Evolutionary conservation across 352 stramenopile species (phyloP), one percentile per base, ranked within the genome.

Genomic region (Globisporangium canariense): DNA sequence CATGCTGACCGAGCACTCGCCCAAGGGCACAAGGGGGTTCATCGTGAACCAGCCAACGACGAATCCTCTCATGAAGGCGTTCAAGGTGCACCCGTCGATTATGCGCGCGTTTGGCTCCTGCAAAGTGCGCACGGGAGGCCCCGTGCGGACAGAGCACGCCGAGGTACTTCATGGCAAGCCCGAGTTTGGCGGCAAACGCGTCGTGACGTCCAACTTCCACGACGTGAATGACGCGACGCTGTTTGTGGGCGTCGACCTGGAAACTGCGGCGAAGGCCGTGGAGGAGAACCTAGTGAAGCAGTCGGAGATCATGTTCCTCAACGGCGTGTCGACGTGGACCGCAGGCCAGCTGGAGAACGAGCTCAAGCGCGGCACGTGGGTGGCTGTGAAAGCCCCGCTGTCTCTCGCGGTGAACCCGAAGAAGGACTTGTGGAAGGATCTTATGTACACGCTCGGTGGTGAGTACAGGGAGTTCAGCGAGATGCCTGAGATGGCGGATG

Each of bases 241-340:
- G 38, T 95, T 88, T 60, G 67, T 87, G 4, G 83, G 81, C n/a
- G 66, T 88, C 2, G 79, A 95, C 66, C 68, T 95, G 0, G 79
- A 89, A 45, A 62, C 69, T 0, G 86, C 86, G 14, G 77, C 81
- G n/a, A 75, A 75, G 14, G 76, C 82, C 1, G 74, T 89, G 45
- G 73, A 91, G 45, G 67, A 78, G 28, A 64, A 89, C 46, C 75
- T 63, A 56, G 68, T 78, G 18, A 69, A 86, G 64, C 78, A 78
- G 58, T 77, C 69, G 18, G 78, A 94, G 52, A 70, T 95, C 1
- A 76, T 93, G 60, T 95, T 93, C 64, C 71, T 95, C 71, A 89
- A 79, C 50, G 86, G 86, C 28, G 69, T 89, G 43, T 91, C 83
- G 1, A 81, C 77, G 43, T 95, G 86, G 86, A 88, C 66, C 30